Evolutionary conservation across 2,329 filamentous ascomycete species (phyloP).

Genomic region (Diaporthe ilicicola): DNA sequence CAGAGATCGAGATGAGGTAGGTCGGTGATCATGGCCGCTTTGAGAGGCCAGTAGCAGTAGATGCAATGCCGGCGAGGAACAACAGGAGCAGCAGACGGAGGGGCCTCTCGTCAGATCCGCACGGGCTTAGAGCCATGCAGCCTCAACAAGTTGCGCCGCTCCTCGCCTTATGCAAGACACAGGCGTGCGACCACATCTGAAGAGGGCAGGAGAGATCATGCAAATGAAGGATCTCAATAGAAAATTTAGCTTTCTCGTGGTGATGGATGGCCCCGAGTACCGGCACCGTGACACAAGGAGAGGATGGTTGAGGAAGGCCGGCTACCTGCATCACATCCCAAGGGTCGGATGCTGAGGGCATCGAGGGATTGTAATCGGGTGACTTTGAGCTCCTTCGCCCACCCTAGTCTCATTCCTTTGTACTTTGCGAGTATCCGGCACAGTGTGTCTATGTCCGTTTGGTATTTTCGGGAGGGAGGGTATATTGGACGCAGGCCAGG

Average conservation of each 20-base stretch:
- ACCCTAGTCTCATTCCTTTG: background rate
- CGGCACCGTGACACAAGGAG: background rate
- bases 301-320: background rate
- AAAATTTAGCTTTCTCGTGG: too few species aligned
- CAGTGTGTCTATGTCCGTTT: background rate
- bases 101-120: background rate
- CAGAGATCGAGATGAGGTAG: background rate
- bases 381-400: background rate
- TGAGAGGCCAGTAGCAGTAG: background rate
- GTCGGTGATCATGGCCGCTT: background rate
- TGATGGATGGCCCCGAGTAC: background rate
- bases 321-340: background rate
- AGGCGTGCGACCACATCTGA: background rate
- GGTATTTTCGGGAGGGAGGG: background rate
- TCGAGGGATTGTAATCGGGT: background rate
- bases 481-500: background rate
- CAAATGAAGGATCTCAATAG: background rate
- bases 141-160: background rate
- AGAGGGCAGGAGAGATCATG: background rate
- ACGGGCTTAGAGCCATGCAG: background rate
- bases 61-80: background rate
- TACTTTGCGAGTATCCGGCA: conserved; percentile 21
- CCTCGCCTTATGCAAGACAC: background rate
- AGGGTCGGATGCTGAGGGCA: background rate
- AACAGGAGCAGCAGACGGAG: background rate